A percentile compares a stretch with the other conserved stretches of the same genome.
phyloP scores from a whole-genome alignment of 2,329 filamentous ascomycete genomes.

The Claviceps purpurea region DNA sequence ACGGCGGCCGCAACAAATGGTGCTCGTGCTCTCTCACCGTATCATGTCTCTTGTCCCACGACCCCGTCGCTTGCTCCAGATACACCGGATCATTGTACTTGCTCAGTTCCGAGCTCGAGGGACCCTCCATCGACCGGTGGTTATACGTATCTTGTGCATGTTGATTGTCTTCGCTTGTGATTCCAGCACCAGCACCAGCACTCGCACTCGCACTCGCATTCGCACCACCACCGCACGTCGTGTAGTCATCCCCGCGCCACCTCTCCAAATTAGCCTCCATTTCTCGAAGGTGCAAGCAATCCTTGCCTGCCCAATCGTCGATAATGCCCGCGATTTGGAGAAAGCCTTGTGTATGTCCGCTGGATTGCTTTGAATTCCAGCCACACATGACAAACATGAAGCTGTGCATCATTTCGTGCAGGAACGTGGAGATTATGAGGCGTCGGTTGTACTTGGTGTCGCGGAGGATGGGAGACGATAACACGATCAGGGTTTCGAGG shows the following conservation, averaged over 20 bases:
- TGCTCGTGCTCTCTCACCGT: neutral
- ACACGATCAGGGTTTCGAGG: slow-evolving; percentile 49
- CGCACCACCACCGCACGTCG: neutral
- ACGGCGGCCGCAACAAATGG: neutral
- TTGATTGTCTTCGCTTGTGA: neutral
- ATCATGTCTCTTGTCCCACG: neutral
- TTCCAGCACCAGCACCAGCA: neutral
- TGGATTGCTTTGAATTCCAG: slow-evolving; percentile 38
- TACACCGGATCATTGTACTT: neutral
- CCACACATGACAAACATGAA: slow-evolving; percentile 52
- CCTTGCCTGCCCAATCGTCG: slow-evolving; percentile 45
- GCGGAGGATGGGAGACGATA: slow-evolving; percentile 45
- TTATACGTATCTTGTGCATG: slow-evolving; percentile 2
- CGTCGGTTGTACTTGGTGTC: slow-evolving; percentile 43
- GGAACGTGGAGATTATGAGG: slow-evolving; percentile 49
- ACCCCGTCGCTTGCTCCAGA: neutral
- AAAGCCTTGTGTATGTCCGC: slow-evolving; percentile 49
- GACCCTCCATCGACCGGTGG: slow-evolving; percentile 5
- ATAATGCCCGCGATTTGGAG: slow-evolving; percentile 44
- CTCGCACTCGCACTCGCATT: neutral
- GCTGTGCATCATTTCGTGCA: slow-evolving; percentile 55
- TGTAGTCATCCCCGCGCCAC: slow-evolving; percentile 26
- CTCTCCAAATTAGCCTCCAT: slow-evolving; percentile 49
- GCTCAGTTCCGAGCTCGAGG: slow-evolving; percentile 2
- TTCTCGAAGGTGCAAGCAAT: slow-evolving; percentile 40